Evolutionary conservation across 805 yeast species (phyloP).

Genomic region (Isabelozyma pseudorhagii): DNA sequence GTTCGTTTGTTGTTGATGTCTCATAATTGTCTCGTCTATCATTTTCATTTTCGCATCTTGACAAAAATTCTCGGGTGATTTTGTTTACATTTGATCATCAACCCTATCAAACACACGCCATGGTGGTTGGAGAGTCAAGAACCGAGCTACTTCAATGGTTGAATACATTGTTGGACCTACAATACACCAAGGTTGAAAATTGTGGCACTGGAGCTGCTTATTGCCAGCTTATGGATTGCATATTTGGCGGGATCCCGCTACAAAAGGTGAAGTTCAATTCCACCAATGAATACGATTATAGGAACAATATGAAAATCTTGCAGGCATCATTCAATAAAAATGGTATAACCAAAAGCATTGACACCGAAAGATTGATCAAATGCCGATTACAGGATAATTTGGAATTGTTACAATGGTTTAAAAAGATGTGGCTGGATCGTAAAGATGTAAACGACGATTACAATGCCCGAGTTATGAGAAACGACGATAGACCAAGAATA

Average conservation of each 20-base stretch:
- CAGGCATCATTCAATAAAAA: slow-evolving; percentile 78
- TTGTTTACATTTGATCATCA: not conserved
- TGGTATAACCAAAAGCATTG: slow-evolving; percentile 67
- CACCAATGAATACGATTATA: slow-evolving; percentile 68
- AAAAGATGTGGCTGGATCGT: slow-evolving; percentile 75
- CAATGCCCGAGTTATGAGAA: slow-evolving; percentile 51
- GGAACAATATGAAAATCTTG: slow-evolving; percentile 78
- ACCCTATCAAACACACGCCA: not conserved
- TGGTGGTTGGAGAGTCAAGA: slow-evolving; percentile 65
- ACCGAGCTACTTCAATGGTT: slow-evolving; percentile 84
- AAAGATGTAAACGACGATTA: slow-evolving; percentile 61
- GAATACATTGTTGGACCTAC: slow-evolving; percentile 62
- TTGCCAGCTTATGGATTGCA: slow-evolving; percentile 86
- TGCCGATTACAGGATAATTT: slow-evolving; percentile 92
- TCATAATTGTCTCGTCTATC: no score
- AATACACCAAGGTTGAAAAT: slow-evolving; percentile 79
- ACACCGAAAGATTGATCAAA: slow-evolving; percentile 77
- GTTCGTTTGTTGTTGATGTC: no score
- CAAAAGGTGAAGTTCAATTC: slow-evolving; percentile 65
- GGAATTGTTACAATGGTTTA: slow-evolving; percentile 92
- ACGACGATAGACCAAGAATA: slow-evolving; percentile 1
- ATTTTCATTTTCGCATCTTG: not conserved
- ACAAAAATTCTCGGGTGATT: no score
- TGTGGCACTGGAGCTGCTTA: slow-evolving; percentile 96
- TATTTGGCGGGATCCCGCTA: slow-evolving; percentile 82